Conservation (phyloP, 305 asterid genomes). For the Plantago lanceolata region DNA sequence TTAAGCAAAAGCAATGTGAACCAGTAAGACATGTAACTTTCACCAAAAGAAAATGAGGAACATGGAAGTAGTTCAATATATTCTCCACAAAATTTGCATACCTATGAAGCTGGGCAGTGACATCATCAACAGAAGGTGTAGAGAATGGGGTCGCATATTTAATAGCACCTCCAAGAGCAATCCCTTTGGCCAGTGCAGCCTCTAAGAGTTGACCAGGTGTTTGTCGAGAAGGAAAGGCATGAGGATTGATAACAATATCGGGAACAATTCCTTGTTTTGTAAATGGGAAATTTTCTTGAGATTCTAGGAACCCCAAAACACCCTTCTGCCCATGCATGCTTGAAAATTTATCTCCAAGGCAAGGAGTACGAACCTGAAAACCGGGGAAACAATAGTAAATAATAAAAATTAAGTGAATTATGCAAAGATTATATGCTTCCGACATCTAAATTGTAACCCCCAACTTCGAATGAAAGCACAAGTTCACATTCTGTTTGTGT, state of each 20-base stretch:
- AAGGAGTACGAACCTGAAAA: constrained; percentile 80
- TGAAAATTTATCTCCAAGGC: constrained; percentile 91
- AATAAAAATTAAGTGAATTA: too few species aligned
- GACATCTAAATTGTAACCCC: too few species aligned
- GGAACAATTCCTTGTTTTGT: constrained; percentile 87
- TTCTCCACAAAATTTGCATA: constrained; percentile 25
- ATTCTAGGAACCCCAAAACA: constrained; percentile 79
- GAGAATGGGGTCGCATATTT: constrained; percentile 92
- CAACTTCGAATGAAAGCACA: too few species aligned
- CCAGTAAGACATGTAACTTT: background rate
- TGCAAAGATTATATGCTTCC: too few species aligned
- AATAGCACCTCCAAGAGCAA: constrained; percentile 70
- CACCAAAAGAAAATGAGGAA: background rate
- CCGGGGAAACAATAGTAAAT: too few species aligned
- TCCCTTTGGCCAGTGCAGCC: constrained; percentile 84
- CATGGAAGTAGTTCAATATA: background rate
- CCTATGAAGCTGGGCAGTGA: constrained; percentile 83
- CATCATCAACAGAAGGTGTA: constrained; percentile 59
- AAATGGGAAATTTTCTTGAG: constrained; percentile 89
- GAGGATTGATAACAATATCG: constrained; percentile 91
- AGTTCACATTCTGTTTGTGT: too few species aligned
- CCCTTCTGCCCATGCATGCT: constrained; percentile 99
- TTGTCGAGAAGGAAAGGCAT: constrained; percentile 94
- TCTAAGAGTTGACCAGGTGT: constrained; percentile 92
- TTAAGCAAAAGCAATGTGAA: background rate